Evolutionary conservation across 768 basidiomycete genomes (phyloP).

Genomic region (Cystofilobasidium bisporidii): DNA sequence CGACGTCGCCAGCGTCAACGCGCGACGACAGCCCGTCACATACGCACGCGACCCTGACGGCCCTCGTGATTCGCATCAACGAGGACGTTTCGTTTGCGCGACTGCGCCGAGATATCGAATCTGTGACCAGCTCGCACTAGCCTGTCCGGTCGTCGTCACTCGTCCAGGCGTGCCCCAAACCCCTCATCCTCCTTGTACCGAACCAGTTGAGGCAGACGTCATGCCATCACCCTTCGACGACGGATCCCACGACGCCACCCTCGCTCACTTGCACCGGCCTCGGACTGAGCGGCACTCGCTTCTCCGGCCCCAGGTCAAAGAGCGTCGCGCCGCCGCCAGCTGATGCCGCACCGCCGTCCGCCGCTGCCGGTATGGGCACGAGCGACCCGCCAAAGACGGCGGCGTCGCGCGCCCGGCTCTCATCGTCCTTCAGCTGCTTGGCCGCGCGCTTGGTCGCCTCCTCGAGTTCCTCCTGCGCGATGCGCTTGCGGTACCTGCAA

Average conservation of each 20-base stretch:
- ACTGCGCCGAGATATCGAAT: too few species aligned
- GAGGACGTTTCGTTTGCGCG: too few species aligned
- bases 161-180: too few species aligned
- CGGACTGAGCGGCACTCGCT: not conserved
- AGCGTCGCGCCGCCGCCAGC: not conserved
- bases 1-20: too few species aligned
- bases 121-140: too few species aligned
- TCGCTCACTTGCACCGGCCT: not conserved
- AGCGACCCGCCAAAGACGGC: slow-evolving; percentile 27
- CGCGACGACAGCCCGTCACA: too few species aligned
- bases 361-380: not conserved
- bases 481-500: slow-evolving; percentile 40
- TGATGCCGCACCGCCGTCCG: not conserved
- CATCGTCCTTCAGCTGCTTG: slow-evolving; percentile 22
- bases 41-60: too few species aligned
- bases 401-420: slow-evolving; percentile 13
- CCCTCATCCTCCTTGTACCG: too few species aligned
- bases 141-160: too few species aligned
- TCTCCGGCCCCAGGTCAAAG: not conserved
- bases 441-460: slow-evolving; percentile 34
- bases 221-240: not conserved
- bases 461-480: slow-evolving; percentile 35
- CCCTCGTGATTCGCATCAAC: too few species aligned
- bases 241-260: not conserved
- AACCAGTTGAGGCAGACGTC: too few species aligned